Evolutionary conservation across 140 eudicot genomes (phyloP), one percentile per base, ranked within the genome.

Genomic region (Ambrosia hybrid): DNA sequence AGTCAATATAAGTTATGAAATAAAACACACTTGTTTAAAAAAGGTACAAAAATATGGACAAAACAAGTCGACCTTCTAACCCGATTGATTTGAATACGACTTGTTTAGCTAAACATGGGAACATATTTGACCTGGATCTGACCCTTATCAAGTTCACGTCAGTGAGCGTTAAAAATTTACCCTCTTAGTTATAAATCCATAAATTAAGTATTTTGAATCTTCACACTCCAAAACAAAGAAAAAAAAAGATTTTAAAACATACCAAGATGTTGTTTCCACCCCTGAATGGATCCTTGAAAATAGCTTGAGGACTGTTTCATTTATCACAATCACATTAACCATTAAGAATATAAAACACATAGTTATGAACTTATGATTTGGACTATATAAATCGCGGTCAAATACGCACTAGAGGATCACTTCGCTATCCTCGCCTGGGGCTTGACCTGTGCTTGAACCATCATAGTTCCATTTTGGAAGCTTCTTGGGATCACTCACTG

Each of bases 361-460:
- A 37, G 1, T 5, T 64, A 49, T 52, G 52, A 56, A 37, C 1
- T 5, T 64, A 49, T 52, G 52, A 56, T 48, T 60, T 11, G 17
- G 33, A 64, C 2, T 2, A 60, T 15, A 64, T 68, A 46, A 78
- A 65, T 37, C 9, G 4, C 69, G 21, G 6, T 51, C 30, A 17
- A 69, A 34, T 43, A 68, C 87, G 12, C 65, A 90, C 97, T 85
- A 85, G 53, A 90, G 5, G 73, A 90, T 90, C 26, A 90, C 97
- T 82, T 90, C 97, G 26, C 92, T 85, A 57, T 90, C 97, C 45
- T 90, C 89, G n/a, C 97, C 97, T 0, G 97, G 95, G 10, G 96
- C 96, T 85, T 90, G 96, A 17, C 91, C 89, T 0, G 96, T 90
- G 84, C 96, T 90, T 10, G 94, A 87, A 2, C 96, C 96, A 65